Evolutionary conservation across 2,329 filamentous ascomycete species (phyloP), one percentile per base, ranked within the genome.

Genomic region (Aspergillus novofumigatus): DNA sequence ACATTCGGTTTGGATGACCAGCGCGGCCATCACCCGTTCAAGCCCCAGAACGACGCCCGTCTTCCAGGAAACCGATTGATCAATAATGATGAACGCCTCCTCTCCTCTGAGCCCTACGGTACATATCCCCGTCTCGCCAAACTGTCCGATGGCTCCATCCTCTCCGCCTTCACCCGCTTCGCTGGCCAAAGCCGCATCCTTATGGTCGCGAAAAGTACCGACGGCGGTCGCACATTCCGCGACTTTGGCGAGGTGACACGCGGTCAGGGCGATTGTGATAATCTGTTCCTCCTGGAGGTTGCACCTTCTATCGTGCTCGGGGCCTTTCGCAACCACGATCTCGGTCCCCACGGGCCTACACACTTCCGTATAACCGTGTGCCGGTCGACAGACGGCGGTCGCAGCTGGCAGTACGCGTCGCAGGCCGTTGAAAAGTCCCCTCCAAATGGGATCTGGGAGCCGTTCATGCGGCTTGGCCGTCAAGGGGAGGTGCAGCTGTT

Each of bases 361-460:
- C 72, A 79, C 64, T 81, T 78, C 65, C 77, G 79, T 29, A 80
- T 81, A 63, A 81, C 79, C 0, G 77, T 81, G 14, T 81, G 78
- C 58, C 74, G 77, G 52, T 80, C 77, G 29, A 62, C 54, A 1
- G 78, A 81, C 59, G 75, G 72, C 50, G 79, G 79, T 1, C 68
- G 67, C 1, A 71, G 63, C 3, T 81, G 79, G 79, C 58, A 58
- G 3, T 81, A 72, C 61, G 69, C 75, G 2, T 73, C 77, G 23
- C 78, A 81, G 62, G 79, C 78, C 3, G 69, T 67, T 0, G 74
- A 80, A 68, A 78, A 76, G 49, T 45, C 60, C 1, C 65, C 74
- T 0, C 67, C 69, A 0, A 55, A 71, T 9, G 79, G 79, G 0
- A 66, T 81, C 20, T 81, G 79, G 80, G 80, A 81, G 62, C 80